These are phyloP conservation scores for Taiozyma sp. DNA, from an alignment of 1,139 yeast species.

Conservation along the genomic window DNA sequence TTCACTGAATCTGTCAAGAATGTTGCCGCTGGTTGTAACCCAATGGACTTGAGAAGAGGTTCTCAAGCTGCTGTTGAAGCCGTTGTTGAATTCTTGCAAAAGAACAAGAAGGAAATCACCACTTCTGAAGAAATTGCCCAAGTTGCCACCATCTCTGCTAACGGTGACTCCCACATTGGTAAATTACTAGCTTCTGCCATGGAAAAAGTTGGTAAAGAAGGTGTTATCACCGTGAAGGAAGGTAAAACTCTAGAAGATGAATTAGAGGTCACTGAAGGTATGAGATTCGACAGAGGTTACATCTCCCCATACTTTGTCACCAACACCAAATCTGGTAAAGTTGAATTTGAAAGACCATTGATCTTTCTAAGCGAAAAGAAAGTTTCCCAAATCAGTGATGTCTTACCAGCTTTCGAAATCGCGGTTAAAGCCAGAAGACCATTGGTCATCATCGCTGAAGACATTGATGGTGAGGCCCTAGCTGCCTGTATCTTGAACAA, in stretches of 20 bases:
- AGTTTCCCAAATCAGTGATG: conserved; percentile 87
- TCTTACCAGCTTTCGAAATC: conserved; percentile 90
- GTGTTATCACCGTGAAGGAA: conserved; percentile 97
- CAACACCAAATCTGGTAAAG: conserved; percentile 93
- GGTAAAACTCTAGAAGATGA: conserved; percentile 97
- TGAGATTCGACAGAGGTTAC: conserved; percentile 98
- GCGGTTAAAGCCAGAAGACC: conserved; percentile 97
- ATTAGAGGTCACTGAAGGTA: conserved; percentile 97
- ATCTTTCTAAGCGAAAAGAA: conserved; percentile 90
- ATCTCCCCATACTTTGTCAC: conserved; percentile 98
- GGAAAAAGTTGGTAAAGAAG: conserved; percentile 99
- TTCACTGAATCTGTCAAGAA: conserved; percentile 97
- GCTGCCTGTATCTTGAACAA: conserved; percentile 99
- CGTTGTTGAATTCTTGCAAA: conserved; percentile 82
- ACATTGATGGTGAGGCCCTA: conserved; percentile 96
- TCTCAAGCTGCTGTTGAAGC: conserved; percentile 98
- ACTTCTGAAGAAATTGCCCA: conserved; percentile 97
- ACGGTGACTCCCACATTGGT: conserved; percentile 96
- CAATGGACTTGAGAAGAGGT: conserved; percentile 99
- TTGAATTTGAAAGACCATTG: conserved; percentile 95
- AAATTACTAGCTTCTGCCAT: conserved; percentile 91
- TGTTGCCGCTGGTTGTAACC: conserved; percentile 99
- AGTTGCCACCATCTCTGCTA: conserved; percentile 98
- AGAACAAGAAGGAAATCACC: conserved; percentile 94
- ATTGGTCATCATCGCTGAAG: conserved; percentile 91